Evolutionary conservation across 371 early-diverging fungal species (phyloP).

Genomic region (Dichotomocladium elegans): DNA sequence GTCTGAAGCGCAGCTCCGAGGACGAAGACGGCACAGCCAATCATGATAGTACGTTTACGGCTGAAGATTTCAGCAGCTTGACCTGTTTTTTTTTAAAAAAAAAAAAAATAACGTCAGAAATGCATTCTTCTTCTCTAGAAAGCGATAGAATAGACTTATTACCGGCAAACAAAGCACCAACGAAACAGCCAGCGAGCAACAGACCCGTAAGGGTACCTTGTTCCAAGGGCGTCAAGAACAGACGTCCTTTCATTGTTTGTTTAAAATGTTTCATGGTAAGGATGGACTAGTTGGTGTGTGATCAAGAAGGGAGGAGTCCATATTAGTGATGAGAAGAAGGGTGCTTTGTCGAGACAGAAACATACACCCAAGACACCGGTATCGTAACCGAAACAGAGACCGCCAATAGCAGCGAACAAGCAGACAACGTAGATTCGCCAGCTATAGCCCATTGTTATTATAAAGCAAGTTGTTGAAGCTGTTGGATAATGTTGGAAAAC

Average conservation of each 20-base stretch:
- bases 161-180: slow-evolving; percentile 45
- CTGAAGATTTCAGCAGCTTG: slow-evolving; percentile 30
- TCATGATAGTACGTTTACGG: slow-evolving; percentile 40
- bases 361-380: slow-evolving; percentile 41
- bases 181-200: slow-evolving; percentile 49
- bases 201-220: slow-evolving; percentile 41
- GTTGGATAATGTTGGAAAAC: too few species aligned
- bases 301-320: too few species aligned
- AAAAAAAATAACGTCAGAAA: not conserved
- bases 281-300: too few species aligned
- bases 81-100: slow-evolving; percentile 2
- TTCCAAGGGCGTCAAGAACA: slow-evolving; percentile 26
- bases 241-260: slow-evolving; percentile 29
- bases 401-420: slow-evolving; percentile 47
- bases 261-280: slow-evolving; percentile 46
- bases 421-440: slow-evolving; percentile 30
- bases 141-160: too few species aligned
- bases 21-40: slow-evolving; percentile 27
- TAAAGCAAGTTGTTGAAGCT: too few species aligned
- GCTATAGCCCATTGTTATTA: too few species aligned
- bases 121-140: too few species aligned
- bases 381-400: slow-evolving; percentile 54
- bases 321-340: too few species aligned
- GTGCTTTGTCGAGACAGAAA: too few species aligned
- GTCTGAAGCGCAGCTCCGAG: slow-evolving; percentile 52